These are phyloP conservation scores for Corylus avellana DNA, from an alignment of 306 rosid species.

Conservation along the genomic window DNA sequence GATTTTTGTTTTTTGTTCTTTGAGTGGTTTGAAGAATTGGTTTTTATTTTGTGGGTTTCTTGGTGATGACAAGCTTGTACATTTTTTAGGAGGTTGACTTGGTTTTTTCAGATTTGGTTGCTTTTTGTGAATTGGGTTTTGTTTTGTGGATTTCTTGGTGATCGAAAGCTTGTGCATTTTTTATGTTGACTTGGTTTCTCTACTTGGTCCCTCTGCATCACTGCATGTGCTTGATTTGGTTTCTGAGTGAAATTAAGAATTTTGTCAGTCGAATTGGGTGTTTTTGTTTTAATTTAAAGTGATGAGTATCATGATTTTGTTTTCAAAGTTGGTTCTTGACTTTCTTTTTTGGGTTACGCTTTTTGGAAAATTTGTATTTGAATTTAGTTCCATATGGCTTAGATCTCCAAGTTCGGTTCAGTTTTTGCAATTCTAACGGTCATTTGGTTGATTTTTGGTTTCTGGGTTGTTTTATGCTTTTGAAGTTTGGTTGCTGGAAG, in stretches of 20 bases:
- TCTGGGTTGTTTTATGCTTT: not conserved
- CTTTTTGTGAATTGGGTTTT: constrained; percentile 17
- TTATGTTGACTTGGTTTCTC: constrained; percentile 6
- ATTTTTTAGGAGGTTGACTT: constrained; percentile 10
- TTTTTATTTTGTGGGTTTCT: not conserved
- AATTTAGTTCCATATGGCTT: constrained; percentile 8
- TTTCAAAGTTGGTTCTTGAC: not conserved
- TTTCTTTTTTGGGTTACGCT: not conserved
- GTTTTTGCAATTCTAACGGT: constrained; percentile 15
- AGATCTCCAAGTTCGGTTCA: constrained; percentile 40
- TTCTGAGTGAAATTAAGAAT: constrained; percentile 7
- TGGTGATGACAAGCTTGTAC: not conserved
- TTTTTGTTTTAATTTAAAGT: constrained; percentile 1
- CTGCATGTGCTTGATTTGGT: constrained; percentile 29
- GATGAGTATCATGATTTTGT: constrained; percentile 4
- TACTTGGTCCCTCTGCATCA: constrained; percentile 6
- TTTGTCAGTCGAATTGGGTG: constrained; percentile 2
- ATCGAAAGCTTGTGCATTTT: not conserved
- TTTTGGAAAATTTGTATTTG: not conserved
- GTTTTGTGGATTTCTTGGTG: not conserved
- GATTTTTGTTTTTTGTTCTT: not conserved
- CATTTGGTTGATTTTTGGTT: not conserved
- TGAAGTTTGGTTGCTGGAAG: constrained; percentile 2
- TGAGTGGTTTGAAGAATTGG: constrained; percentile 8
- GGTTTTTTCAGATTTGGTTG: not conserved